Base-by-base conservation (phyloP, 306 rosid species). In the Oemleria cerasiformis region DNA sequence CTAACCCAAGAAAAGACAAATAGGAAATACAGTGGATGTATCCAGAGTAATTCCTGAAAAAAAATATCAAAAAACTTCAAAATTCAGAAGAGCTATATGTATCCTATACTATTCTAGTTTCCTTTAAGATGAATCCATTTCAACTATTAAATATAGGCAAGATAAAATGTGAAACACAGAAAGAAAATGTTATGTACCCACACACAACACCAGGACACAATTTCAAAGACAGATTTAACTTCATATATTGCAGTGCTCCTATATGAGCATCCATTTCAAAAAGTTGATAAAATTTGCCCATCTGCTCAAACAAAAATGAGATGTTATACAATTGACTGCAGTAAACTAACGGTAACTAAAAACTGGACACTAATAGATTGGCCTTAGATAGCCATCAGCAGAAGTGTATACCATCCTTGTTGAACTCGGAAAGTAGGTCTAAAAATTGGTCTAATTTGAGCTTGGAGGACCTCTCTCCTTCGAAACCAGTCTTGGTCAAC, bases 251-350 rank as follows among this genome's bases (percentile, higher is more conserved):
- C 87, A 91, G 86, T 34, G 80, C 90, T 72, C 97, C 98, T 21
- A 83, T 67, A 68, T 91, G 98, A 5, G 98, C 97, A 79, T 93
- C 98, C 98, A 93, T 93, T 77, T 93, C 97, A 84, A 86, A 91
- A 75, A 88, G 92, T 85, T 91, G 96, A 75, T 93, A 93, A 84
- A 93, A 91, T 61, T 93, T 93, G 12, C 98, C 97, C 98, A 88
- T 90, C 96, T 93, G 88, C 72, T 75, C 83, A 72, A 76, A 58
- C 54, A 82, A 75, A 64, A 36, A 64, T 20, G 44, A 63, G 63
- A 67, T 6, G 62, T 21, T 65, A 36, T 81, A 75, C 25, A 84
- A 54, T 73, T 62, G 65, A 67, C 66, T 44, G 63, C 67, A 57
- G 20, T 45, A 70, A 67, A 30, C 36, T 47, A 41, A 34, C 62